These are phyloP conservation scores for Bassia scoparia DNA, from an alignment of 148 eudicot species.

Conservation along the genomic window DNA sequence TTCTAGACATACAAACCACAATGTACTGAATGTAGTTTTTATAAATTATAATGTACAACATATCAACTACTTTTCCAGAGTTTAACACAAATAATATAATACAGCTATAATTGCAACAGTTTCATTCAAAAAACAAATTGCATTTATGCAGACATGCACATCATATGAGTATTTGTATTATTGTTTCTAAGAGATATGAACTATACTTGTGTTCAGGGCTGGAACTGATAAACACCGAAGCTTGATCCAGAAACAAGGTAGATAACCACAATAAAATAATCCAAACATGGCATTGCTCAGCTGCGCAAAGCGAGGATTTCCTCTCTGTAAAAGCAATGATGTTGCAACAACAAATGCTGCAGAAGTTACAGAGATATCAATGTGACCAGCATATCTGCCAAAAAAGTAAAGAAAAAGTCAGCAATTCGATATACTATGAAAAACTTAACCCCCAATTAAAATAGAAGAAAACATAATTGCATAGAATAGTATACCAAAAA, in stretches of 20 bases:
- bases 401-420: conserved; percentile 11
- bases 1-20: neutral
- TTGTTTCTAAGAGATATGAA: neutral
- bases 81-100: neutral
- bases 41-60: neutral
- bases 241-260: conserved; percentile 95
- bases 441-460: neutral
- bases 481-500: neutral
- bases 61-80: neutral
- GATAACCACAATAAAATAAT: conserved; percentile 90
- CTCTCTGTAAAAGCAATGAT: conserved; percentile 85
- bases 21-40: no score
- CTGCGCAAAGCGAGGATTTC: conserved; percentile 92
- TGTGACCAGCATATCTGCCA: conserved; percentile 68
- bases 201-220: conserved; percentile 70
- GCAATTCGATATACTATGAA: neutral
- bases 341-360: conserved; percentile 83
- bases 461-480: neutral
- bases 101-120: neutral
- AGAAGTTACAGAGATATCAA: conserved; percentile 87
- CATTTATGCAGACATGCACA: neutral
- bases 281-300: conserved; percentile 93
- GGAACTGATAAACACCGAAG: conserved; percentile 89
- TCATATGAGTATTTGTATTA: conserved; percentile 1
- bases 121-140: neutral